Evolutionary conservation across 441 rosid species (phyloP), one percentile per base, ranked within the genome.

Genomic region (Croton laevigatus): DNA sequence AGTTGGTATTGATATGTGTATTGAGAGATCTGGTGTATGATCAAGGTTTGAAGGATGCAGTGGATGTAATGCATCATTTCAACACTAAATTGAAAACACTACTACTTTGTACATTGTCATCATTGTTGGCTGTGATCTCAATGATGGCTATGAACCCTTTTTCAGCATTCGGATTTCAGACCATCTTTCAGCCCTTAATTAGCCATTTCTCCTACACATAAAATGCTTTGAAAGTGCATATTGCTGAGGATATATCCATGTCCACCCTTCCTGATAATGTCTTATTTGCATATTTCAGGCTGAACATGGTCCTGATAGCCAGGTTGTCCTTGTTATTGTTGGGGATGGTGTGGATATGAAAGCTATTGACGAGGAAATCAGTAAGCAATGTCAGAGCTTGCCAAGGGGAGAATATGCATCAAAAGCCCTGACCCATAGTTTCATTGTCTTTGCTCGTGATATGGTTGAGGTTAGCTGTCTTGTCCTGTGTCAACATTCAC

Each of bases 301-400:
- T 46, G 98, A 94, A 78, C 97, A 91, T 80, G 98, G 98, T 60
- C 97, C 97, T 53, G 97, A 94, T 78, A 91, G 98, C 80, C 97
- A 91, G 78, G 97, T 90, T 73, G 97, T 94, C 77, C 96, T 94
- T 72, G 97, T 91, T 63, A 75, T 87, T 75, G 85, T 81, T 59
- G 97, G 97, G 27, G 91, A 90, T 46, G 90, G 86, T 76, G 91
- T 92, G 52, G 75, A 92, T 85, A 34, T 90, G 71, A 85, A 84
- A 72, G 89, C 91, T 66, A 90, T 84, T 23, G 98, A 94, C 79
- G 93, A 85, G 40, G 94, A 94, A 82, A 88, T 94, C 36, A 80
- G 74, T 53, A 86, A 81, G 73, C 97, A 94, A 71, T 86, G 97
- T 77, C 73, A 76, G 20, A 76, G 82, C 80, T 89, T 92, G 73